Conservation (phyloP, 352 stramenopile genomes). For the Pythium coloratum region DNA sequence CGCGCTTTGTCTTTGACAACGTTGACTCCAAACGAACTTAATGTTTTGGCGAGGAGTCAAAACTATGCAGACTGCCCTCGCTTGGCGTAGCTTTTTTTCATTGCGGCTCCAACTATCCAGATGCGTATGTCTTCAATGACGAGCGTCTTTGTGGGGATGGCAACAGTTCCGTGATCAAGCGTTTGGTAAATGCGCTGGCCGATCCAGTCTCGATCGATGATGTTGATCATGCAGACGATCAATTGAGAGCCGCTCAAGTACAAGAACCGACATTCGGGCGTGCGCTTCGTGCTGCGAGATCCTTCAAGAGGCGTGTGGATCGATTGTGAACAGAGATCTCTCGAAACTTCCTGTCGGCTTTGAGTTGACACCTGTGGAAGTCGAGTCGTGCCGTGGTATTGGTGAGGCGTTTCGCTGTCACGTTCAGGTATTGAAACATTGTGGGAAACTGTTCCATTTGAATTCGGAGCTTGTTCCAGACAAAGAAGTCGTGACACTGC, state of each 20-base stretch:
- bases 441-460: not conserved
- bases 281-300: conserved; percentile 5
- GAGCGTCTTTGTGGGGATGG: not conserved
- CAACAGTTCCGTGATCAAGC: too few species aligned
- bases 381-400: not conserved
- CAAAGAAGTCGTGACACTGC: not conserved
- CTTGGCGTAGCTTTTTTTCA: not conserved
- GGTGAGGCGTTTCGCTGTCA: not conserved
- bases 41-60: not conserved
- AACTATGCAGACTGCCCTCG: conserved; percentile 1
- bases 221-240: not conserved
- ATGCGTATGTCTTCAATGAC: not conserved
- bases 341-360: not conserved
- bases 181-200: not conserved
- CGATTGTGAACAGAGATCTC: not conserved
- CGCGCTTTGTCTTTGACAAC: too few species aligned
- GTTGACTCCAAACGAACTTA: not conserved
- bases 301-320: not conserved
- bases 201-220: not conserved
- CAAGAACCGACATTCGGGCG: not conserved
- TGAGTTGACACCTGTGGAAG: not conserved
- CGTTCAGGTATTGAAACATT: not conserved
- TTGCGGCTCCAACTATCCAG: conserved; percentile 1
- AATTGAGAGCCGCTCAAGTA: not conserved
- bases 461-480: not conserved